Base-by-base conservation (phyloP, 257 asterid species). In the Salvia rosmarinus region DNA sequence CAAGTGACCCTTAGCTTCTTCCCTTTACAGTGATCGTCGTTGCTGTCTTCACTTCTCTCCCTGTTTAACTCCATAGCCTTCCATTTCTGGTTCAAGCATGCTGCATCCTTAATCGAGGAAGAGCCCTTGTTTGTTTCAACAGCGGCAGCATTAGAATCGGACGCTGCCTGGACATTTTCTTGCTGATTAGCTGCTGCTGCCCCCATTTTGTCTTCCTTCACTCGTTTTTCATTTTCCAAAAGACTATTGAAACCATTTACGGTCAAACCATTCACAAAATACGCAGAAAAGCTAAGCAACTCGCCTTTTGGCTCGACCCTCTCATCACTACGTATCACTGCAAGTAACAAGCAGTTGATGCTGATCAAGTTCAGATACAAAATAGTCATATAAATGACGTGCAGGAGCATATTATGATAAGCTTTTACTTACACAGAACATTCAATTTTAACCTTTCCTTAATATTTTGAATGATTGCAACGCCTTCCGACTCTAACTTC, bases 1-100 rank as follows among this genome's bases (percentile, higher is more conserved):
- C 97, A 90, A 12, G 80, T 75, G 12, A 87, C 84, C 57, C 94
- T 84, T 34, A 68, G 79, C 78, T 85, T 90, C 86, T 86, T 86
- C 54, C 70, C 76, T 30, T 16, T 11, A 23, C 20, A 61, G 1
- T 43, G 56, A 20, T 70, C 80, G 13, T 77, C 88, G 32, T 55
- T 72, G 59, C 75, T 44, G 2, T 30, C 81, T 50, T 68, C 82
- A 30, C 42, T 46, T n/a, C 60, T 63, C 69, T 73, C 83, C 23
- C 5, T 11, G 1, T 7, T 19, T 7, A 34, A 12, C 9, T 74
- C 81, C 67, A 64, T 73, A 6, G 74, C 67, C 77, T 78, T 74
- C 7, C 61, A 42, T 56, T 67, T 77, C 9, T 52, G 60, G 54
- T 59, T 35, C 5, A n/a, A 39, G 8, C 13, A 14, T 9, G 54